Base-by-base conservation (phyloP, 768 basidiomycete genomes). In the Antrodiella citrinella region DNA sequence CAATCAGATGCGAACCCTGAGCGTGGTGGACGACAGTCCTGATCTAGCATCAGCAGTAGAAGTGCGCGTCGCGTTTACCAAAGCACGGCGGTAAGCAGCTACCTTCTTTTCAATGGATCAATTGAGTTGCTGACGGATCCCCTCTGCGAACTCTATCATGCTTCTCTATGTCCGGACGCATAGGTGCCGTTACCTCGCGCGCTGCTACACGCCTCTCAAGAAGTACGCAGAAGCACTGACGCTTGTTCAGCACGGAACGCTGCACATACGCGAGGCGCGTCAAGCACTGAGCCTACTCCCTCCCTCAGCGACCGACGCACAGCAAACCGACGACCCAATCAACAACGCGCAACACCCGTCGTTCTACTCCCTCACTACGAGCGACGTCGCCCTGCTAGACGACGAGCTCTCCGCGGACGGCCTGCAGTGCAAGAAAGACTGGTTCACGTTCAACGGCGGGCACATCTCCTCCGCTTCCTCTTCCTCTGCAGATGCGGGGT, bases 21-120 rank as follows among this genome's bases (percentile, higher is more conserved):
- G 81, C 47, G 78, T 92, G 35, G 88, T 95, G 12, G 91, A 95
- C 59, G 90, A 92, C 64, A 89, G 82, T 58, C 84, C 90, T 0
- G 89, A 92, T 55, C 74, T 96, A 3, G 78, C 84, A 0, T 72
- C 84, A 3, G 85, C 81, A 13, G 78, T 92, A 2, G 91, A 96
- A 40, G 84, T 81, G 2, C 72, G 91, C 22, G 66, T 86, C 38
- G 77, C 82, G 0, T 87, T 80, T 58, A 84, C 84, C 2, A 84
- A 86, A 58, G 88, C 84, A 0, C 77, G 79, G 49, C 80, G 85
- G 87, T 87, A 56, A 57, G 68, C 35, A 38, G 35, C 18, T 10
- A 10, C 47, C 39, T 15, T 19, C 21, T 43, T 43, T 43, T 5
- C 41, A 35, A 35, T 15, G 7, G n/a, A n/a, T 7, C 30, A 35